phyloP scores from a whole-genome alignment of 2,329 filamentous ascomycete species.

The Ampelomyces quisqualis region DNA sequence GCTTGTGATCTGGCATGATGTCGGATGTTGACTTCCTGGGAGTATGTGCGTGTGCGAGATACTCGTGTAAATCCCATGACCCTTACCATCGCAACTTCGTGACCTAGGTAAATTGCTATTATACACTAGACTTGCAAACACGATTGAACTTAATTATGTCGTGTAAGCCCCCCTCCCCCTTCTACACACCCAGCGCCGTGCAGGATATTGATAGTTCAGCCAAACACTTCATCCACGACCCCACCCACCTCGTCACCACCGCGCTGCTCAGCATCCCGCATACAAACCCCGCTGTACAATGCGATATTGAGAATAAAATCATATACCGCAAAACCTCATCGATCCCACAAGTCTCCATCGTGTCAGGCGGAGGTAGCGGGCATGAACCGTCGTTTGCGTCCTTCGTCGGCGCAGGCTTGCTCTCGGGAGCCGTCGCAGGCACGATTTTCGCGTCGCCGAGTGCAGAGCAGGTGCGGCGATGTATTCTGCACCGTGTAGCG shows the following conservation, averaged over 20 bases:
- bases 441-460: slow-evolving; percentile 83
- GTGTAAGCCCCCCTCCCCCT: too few relatives aligned
- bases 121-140: not conserved
- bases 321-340: slow-evolving; percentile 32
- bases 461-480: slow-evolving; percentile 78
- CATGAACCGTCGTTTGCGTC: slow-evolving; percentile 87
- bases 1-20: too few relatives aligned
- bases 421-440: slow-evolving; percentile 79
- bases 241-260: slow-evolving; percentile 72
- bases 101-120: not conserved
- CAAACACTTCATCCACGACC: slow-evolving; percentile 90
- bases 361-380: slow-evolving; percentile 86
- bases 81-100: not conserved
- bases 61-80: not conserved
- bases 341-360: slow-evolving; percentile 68
- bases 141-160: slow-evolving; percentile 2
- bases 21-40: not conserved
- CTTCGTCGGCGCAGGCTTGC: slow-evolving; percentile 79
- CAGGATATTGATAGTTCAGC: slow-evolving; percentile 20
- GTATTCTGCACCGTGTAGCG: slow-evolving; percentile 71
- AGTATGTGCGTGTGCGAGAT: not conserved
- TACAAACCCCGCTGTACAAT: slow-evolving; percentile 79
- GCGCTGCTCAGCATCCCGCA: slow-evolving; percentile 76
- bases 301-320: slow-evolving; percentile 80
- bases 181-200: too few relatives aligned